Percentiles rank a stretch among this genome's conserved stretches.
Conservation (phyloP, 345 rosid genomes). For the Aethionema arabicum region DNA sequence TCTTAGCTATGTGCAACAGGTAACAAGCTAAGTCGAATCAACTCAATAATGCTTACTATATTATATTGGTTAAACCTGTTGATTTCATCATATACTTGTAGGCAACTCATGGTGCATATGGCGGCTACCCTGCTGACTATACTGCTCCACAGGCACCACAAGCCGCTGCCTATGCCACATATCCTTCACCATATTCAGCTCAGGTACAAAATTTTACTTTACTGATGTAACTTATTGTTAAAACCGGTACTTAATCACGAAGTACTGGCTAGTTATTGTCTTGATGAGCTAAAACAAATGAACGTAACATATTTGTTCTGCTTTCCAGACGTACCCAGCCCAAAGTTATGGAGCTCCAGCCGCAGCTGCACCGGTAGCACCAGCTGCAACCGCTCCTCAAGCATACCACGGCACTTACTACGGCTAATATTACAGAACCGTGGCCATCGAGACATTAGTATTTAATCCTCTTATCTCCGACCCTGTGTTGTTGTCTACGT, state of each 20-base stretch:
- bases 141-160: conserved; percentile 69
- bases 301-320: not conserved
- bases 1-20: conserved; percentile 81
- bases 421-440: not conserved
- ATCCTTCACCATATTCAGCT: conserved; percentile 71
- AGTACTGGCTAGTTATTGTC: too few species aligned
- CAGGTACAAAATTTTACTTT: conserved; percentile 50
- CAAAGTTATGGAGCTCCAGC: conserved; percentile 53
- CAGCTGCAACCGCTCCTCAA: conserved; percentile 51
- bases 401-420: conserved; percentile 61
- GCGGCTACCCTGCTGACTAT: conserved; percentile 66
- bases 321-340: conserved; percentile 43
- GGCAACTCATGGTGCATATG: conserved; percentile 80
- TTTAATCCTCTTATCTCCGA: too few species aligned
- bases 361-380: conserved; percentile 48
- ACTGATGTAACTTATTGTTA: too few species aligned
- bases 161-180: conserved; percentile 65
- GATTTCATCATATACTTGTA: conserved; percentile 21
- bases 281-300: too few species aligned
- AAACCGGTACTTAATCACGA: too few species aligned
- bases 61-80: too few species aligned
- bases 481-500: too few species aligned
- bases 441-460: too few species aligned
- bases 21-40: conserved; percentile 13
- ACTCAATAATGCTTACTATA: not conserved